A percentile compares a stretch with the other conserved stretches of the same genome.
Evolutionary conservation across 2,329 filamentous ascomycete species (phyloP).

Genomic region (Calonectria pauciramosa): DNA sequence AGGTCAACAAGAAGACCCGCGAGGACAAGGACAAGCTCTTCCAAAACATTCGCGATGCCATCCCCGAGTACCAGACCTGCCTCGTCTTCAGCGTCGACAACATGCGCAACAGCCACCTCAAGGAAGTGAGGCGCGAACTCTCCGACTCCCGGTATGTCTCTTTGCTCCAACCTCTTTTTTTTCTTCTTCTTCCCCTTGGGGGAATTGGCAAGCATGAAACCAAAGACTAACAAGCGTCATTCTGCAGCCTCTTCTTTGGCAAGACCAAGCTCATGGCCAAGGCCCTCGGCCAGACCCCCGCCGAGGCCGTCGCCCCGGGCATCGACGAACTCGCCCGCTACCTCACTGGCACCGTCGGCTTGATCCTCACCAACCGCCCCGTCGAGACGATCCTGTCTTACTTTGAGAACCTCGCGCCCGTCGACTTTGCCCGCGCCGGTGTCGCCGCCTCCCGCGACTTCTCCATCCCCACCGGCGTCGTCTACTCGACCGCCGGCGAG

Average conservation of each 20-base stretch:
- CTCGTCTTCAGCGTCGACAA: conserved; percentile 96
- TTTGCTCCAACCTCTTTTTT: conserved; percentile 2
- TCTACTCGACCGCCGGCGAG: conserved; percentile 86
- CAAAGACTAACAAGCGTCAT: conserved; percentile 12
- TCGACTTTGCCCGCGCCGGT: conserved; percentile 94
- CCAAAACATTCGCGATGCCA: conserved; percentile 86
- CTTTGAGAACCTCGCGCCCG: conserved; percentile 79
- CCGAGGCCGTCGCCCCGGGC: conserved; percentile 85
- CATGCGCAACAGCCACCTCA: conserved; percentile 97
- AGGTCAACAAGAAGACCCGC: conserved; percentile 92
- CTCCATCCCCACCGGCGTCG: conserved; percentile 84
- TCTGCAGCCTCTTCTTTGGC: conserved; percentile 89
- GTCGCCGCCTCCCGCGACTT: conserved; percentile 81
- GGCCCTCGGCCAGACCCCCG: conserved; percentile 84
- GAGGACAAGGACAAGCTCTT: conserved; percentile 94
- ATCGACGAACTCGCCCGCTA: conserved; percentile 77
- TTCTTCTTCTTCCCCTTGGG: background rate
- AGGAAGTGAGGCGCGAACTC: conserved; percentile 88
- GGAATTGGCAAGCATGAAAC: background rate
- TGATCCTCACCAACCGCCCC: conserved; percentile 88
- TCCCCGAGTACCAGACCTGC: conserved; percentile 89
- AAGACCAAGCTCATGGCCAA: conserved; percentile 99
- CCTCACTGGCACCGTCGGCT: conserved; percentile 86
- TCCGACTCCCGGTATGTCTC: conserved; percentile 81
- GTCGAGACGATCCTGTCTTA: conserved; percentile 77